Percentiles rank a stretch among this genome's conserved stretches.
Evolutionary conservation across 441 rosid genomes (phyloP).

Genomic region (Syzygium syzygioides): DNA sequence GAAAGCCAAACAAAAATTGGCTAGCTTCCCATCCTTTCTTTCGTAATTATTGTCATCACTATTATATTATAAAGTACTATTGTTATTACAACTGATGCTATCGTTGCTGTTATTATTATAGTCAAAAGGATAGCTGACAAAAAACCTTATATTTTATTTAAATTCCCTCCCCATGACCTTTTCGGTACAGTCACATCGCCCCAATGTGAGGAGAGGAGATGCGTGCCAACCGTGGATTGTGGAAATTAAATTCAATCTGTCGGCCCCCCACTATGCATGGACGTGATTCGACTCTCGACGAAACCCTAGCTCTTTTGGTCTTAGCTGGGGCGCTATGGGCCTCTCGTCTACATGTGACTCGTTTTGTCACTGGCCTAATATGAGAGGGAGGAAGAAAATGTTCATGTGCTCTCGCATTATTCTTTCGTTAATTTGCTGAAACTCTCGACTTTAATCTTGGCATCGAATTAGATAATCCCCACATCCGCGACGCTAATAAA

Average conservation of each 20-base stretch:
- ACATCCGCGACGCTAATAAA: not conserved
- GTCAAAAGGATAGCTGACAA: not conserved
- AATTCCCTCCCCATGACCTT: not conserved
- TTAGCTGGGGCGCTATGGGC: not conserved
- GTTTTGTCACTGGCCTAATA: not conserved
- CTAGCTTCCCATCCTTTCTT: not conserved
- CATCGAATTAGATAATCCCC: not conserved
- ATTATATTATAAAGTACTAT: not conserved
- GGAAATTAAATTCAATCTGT: too few relatives aligned
- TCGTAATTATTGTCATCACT: not conserved
- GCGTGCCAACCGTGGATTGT: not conserved
- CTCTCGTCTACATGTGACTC: not conserved
- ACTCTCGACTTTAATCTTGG: not conserved
- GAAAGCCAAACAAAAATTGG: not conserved
- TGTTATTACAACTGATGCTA: not conserved
- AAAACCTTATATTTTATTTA: not conserved
- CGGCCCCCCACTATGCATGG: constrained; percentile 8
- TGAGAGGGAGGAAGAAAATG: not conserved
- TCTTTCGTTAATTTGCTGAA: not conserved
- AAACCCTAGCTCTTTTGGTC: not conserved
- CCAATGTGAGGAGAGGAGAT: constrained; percentile 8
- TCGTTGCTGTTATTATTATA: not conserved
- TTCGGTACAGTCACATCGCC: constrained; percentile 14
- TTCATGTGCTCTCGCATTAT: not conserved
- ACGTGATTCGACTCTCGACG: constrained; percentile 9